A percentile compares a stretch with the other conserved stretches of the same genome.
Conservation (phyloP, 352 stramenopile genomes). For the Poterioochromonas sp. region DNA sequence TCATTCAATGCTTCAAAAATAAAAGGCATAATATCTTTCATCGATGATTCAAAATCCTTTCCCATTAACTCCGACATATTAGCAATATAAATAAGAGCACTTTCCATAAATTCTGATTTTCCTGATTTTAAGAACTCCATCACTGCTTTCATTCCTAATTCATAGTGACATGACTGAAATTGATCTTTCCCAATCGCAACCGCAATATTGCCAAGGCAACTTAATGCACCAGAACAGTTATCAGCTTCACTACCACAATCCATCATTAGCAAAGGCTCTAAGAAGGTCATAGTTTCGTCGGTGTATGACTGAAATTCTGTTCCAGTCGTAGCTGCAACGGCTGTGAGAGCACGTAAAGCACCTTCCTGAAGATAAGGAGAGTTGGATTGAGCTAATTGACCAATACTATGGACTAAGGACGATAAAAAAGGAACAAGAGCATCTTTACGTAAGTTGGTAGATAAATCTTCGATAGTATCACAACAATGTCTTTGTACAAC, state of each 20-base stretch:
- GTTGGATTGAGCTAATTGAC: slow-evolving; percentile 75
- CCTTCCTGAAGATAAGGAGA: slow-evolving; percentile 80
- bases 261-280: slow-evolving; percentile 68
- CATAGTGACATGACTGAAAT: slow-evolving; percentile 82
- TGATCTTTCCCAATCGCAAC: slow-evolving; percentile 85
- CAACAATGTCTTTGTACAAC: slow-evolving; percentile 87
- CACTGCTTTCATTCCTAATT: slow-evolving; percentile 76
- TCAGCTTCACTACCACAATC: slow-evolving; percentile 81
- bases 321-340: slow-evolving; percentile 89
- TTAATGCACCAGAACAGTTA: slow-evolving; percentile 85
- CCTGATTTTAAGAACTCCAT: slow-evolving; percentile 80
- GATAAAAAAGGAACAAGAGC: slow-evolving; percentile 86
- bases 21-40: slow-evolving; percentile 66
- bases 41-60: slow-evolving; percentile 53
- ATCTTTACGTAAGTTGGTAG: slow-evolving; percentile 87
- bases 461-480: slow-evolving; percentile 98
- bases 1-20: slow-evolving; percentile 54
- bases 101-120: slow-evolving; percentile 91
- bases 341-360: slow-evolving; percentile 85
- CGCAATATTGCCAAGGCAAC: slow-evolving; percentile 95
- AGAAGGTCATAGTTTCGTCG: slow-evolving; percentile 54
- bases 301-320: slow-evolving; percentile 93
- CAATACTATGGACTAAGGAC: slow-evolving; percentile 86
- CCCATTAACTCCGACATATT: slow-evolving; percentile 92
- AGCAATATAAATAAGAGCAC: slow-evolving; percentile 94